Evolutionary conservation across 2,329 filamentous ascomycete genomes (phyloP), one percentile per base, ranked within the genome.

Genomic region (Elsinoe australis): DNA sequence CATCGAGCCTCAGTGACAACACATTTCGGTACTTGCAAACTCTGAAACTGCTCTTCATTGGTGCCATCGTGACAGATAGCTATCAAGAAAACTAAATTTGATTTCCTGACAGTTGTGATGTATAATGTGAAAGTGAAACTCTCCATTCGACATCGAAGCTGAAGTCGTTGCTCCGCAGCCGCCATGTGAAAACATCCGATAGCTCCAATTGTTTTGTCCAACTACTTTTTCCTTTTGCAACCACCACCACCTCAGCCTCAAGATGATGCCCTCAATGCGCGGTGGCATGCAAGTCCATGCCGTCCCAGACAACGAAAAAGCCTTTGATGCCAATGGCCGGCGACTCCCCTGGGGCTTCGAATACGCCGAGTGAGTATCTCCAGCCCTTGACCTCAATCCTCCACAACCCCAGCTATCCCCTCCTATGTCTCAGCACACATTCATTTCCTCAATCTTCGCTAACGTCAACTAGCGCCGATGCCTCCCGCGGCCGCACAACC

Each of bases 311-410:
- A 71, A 76, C 55, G 79, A 82, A 63, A 74, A 78, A 58, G 77
- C 76, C 24, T 69, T 71, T 57, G 77, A 81, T 58, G 71, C 74
- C 47, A 72, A 73, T 41, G 78, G 79, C 42, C 74, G 76, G 56
- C 67, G 70, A 47, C 60, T 83, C 42, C 79, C 79, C n/a, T 82
- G 77, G 78, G 78, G 70, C 12, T 78, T 78, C 61, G 73, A 80
- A 54, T 78, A 73, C 58, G 74, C 75, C 62, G 75, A 79, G 76
- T 79, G 63, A 67, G 74, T 68, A 14, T 18, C 12, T 31, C 33
- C 36, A 41, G 39, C 39, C 38, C 39, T n/a, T n/a, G n/a, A n/a
- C n/a, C n/a, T n/a, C n/a, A n/a, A n/a, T n/a, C n/a, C n/a, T n/a
- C n/a, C n/a, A n/a, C n/a, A n/a, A n/a, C n/a, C n/a, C n/a, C n/a